phyloP scores from a whole-genome alignment of 1,284 basidiomycete genomes.

The Boletus semigastroideus region DNA sequence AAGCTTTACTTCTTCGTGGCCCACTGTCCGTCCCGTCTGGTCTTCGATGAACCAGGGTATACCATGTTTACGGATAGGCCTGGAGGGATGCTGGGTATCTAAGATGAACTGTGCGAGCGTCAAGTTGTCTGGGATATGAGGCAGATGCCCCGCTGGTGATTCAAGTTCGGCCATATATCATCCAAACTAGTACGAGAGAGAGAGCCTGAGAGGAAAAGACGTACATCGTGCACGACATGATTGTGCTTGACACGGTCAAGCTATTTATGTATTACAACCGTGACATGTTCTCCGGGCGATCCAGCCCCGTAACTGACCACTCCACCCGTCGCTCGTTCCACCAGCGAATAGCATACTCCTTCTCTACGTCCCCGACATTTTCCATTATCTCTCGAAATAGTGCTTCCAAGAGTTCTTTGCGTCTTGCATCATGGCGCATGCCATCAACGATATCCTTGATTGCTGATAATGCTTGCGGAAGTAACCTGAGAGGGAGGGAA shows the following conservation, averaged over 20 bases:
- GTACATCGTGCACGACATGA: background rate
- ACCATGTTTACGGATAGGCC: slow-evolving; percentile 40
- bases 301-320: slow-evolving; percentile 17
- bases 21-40: slow-evolving; percentile 46
- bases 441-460: slow-evolving; percentile 40
- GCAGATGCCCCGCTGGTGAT: slow-evolving; percentile 39
- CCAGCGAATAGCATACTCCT: slow-evolving; percentile 62
- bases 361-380: slow-evolving; percentile 64
- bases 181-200: too few relatives aligned
- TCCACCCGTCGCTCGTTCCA: slow-evolving; percentile 49
- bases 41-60: slow-evolving; percentile 66
- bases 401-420: slow-evolving; percentile 52
- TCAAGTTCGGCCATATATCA: slow-evolving; percentile 40
- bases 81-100: slow-evolving; percentile 49
- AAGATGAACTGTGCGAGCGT: slow-evolving; percentile 70
- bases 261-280: slow-evolving; percentile 13
- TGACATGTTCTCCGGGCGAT: background rate
- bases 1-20: slow-evolving; percentile 46
- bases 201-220: background rate
- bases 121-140: slow-evolving; percentile 63
- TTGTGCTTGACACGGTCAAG: background rate
- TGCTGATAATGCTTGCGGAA: slow-evolving; percentile 53
- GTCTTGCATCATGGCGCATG: slow-evolving; percentile 14
- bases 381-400: slow-evolving; percentile 61
- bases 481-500: slow-evolving; percentile 52